These are phyloP conservation scores for Tolypocladium ovalisporum DNA, from an alignment of 2,329 filamentous ascomycete species.

Conservation along the genomic window DNA sequence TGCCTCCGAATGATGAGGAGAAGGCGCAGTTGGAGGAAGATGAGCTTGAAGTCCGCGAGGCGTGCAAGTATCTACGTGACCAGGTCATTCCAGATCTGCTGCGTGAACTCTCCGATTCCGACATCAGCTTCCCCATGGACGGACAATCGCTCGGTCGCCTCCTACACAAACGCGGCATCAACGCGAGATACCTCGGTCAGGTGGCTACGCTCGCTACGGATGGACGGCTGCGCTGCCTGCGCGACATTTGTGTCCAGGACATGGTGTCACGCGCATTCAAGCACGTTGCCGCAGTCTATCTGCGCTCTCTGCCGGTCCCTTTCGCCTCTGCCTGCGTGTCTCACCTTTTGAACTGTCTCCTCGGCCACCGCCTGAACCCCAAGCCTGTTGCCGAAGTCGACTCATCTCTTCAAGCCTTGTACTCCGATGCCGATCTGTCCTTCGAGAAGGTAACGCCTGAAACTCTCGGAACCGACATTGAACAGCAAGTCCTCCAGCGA, in stretches of 20 bases:
- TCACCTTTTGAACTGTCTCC: constrained; percentile 86
- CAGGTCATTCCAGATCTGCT: constrained; percentile 77
- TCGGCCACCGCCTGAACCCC: constrained; percentile 67
- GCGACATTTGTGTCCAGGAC: constrained; percentile 71
- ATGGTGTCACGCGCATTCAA: constrained; percentile 96
- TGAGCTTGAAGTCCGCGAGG: constrained; percentile 77
- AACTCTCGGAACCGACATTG: constrained; percentile 56
- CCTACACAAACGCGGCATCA: constrained; percentile 94
- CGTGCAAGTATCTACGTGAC: constrained; percentile 65
- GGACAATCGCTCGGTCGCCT: constrained; percentile 82
- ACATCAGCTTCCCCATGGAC: constrained; percentile 97
- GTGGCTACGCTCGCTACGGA: constrained; percentile 62
- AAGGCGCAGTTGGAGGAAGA: constrained; percentile 74
- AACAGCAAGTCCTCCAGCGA: constrained; percentile 58
- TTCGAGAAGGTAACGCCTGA: constrained; percentile 74
- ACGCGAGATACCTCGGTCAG: constrained; percentile 88
- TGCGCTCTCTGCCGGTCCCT: constrained; percentile 68
- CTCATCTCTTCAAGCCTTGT: constrained; percentile 60
- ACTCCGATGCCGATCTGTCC: constrained; percentile 68
- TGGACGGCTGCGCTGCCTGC: constrained; percentile 65
- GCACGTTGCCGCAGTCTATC: constrained; percentile 70
- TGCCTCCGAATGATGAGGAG: constrained; percentile 81
- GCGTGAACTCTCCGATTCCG: constrained; percentile 78
- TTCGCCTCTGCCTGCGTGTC: constrained; percentile 71
- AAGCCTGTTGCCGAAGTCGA: constrained; percentile 72